Evolutionary conservation across 2,329 filamentous ascomycete genomes (phyloP).

Genomic region (Penicillium sp.): DNA sequence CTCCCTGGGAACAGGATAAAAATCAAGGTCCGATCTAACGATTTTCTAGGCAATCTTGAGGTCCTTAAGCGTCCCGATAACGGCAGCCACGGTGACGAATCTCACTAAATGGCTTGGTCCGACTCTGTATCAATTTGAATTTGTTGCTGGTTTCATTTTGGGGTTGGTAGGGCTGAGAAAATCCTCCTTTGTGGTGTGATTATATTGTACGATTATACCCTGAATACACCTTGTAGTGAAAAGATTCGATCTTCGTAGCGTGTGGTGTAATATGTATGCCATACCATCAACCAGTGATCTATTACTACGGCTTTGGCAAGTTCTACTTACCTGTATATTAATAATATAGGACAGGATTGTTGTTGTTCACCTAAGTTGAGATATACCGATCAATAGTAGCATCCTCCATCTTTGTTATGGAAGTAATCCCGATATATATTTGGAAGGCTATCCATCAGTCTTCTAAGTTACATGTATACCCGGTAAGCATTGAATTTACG

Average conservation of each 20-base stretch:
- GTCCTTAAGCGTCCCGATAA: slow-evolving; percentile 33
- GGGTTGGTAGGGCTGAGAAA: background rate
- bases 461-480: background rate
- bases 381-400: too few species aligned
- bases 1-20: background rate
- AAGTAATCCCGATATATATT: too few species aligned
- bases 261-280: background rate
- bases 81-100: slow-evolving; percentile 1
- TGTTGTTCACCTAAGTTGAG: too few species aligned
- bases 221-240: slow-evolving; percentile 21
- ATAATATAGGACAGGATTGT: too few species aligned
- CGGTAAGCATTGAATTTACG: background rate
- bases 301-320: too few species aligned
- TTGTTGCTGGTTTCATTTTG: background rate
- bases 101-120: slow-evolving; percentile 8
- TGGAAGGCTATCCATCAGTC: background rate
- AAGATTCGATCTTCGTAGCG: background rate
- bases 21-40: background rate
- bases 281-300: too few species aligned
- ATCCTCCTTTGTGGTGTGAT: slow-evolving; percentile 16
- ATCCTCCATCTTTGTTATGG: too few species aligned
- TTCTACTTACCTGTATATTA: too few species aligned
- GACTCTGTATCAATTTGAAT: background rate
- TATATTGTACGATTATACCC: slow-evolving; percentile 31
- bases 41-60: slow-evolving; percentile 30